Evolutionary conservation across 1,284 basidiomycete genomes (phyloP).

Genomic region (Ceratorhiza oryzae-sativae): DNA sequence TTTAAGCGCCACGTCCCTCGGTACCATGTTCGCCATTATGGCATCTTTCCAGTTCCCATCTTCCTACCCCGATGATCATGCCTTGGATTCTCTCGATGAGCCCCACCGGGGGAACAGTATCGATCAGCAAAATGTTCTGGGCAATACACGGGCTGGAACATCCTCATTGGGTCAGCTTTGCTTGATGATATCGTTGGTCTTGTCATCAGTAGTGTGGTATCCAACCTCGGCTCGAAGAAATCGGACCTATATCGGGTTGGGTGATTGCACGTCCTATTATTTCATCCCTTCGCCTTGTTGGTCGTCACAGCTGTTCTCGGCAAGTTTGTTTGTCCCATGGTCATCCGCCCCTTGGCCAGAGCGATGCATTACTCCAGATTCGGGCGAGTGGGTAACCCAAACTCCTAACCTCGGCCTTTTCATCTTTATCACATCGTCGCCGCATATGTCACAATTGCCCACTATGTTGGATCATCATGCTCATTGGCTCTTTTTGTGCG

Average conservation of each 20-base stretch:
- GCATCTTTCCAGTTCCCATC: conserved; percentile 18
- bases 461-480: conserved; percentile 54
- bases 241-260: conserved; percentile 47
- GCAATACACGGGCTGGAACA: conserved; percentile 58
- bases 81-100: neutral
- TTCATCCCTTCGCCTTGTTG: conserved; percentile 52
- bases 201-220: conserved; percentile 58
- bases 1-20: conserved; percentile 61
- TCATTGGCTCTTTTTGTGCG: conserved; percentile 57
- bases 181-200: conserved; percentile 64
- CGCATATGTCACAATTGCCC: conserved; percentile 44
- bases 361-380: neutral
- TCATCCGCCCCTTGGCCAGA: neutral
- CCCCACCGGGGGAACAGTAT: neutral
- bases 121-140: conserved; percentile 48
- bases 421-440: conserved; percentile 46
- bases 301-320: conserved; percentile 48
- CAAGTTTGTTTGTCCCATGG: conserved; percentile 40
- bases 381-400: conserved; percentile 11
- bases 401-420: conserved; percentile 42
- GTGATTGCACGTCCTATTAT: conserved; percentile 55
- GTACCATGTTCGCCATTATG: conserved; percentile 62
- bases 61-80: neutral
- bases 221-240: conserved; percentile 49
- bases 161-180: conserved; percentile 60